Percentiles rank a stretch among this genome's conserved stretches.
These are phyloP conservation scores for Hondaea fermentalgiana DNA, from an alignment of 108 stramenopile genomes.

Conservation along the genomic window DNA sequence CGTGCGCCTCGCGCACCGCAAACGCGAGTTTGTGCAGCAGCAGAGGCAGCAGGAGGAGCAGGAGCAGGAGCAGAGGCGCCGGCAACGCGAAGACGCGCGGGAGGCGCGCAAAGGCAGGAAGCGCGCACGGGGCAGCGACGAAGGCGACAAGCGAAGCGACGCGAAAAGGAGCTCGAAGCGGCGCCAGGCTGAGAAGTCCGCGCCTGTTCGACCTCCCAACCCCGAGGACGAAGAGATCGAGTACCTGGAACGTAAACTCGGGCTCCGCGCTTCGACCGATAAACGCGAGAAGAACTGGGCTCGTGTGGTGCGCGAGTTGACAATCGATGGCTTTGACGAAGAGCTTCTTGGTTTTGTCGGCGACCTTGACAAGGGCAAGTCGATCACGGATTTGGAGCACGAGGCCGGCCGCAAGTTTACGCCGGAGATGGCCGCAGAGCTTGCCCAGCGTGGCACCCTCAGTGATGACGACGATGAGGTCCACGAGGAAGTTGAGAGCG, in stretches of 20 bases:
- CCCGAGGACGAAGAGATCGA: not conserved
- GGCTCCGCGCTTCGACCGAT: not conserved
- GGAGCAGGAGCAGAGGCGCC: too few relatives aligned
- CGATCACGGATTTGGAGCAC: slow-evolving; percentile 59
- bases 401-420: slow-evolving; percentile 50
- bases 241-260: slow-evolving; percentile 12
- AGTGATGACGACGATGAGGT: slow-evolving; percentile 61
- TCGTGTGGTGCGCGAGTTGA: slow-evolving; percentile 65
- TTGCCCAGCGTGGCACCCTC: slow-evolving; percentile 45
- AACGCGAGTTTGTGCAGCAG: not conserved
- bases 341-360: slow-evolving; percentile 62
- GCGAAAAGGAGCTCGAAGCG: not conserved
- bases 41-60: not conserved
- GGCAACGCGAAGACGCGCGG: too few relatives aligned
- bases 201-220: not conserved
- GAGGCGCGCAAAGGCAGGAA: not conserved
- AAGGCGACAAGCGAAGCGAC: not conserved
- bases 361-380: slow-evolving; percentile 53
- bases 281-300: slow-evolving; percentile 52
- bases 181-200: not conserved
- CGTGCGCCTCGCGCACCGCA: not conserved
- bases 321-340: slow-evolving; percentile 58
- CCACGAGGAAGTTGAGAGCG: slow-evolving; percentile 65
- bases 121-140: not conserved
- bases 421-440: slow-evolving; percentile 28